These are phyloP conservation scores for Jamesozyma hellenica DNA, from an alignment of 805 yeast species.

Conservation along the genomic window DNA sequence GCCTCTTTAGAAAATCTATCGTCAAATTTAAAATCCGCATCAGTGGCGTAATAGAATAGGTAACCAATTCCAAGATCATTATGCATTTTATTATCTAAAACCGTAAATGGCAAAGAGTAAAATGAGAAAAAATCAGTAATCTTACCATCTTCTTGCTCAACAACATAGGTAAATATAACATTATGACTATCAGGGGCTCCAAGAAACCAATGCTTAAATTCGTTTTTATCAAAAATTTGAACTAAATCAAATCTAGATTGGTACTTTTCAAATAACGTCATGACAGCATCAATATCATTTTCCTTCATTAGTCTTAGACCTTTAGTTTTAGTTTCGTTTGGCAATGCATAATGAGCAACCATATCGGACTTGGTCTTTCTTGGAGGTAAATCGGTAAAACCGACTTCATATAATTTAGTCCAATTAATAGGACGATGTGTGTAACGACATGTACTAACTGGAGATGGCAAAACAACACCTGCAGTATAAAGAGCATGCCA, in stretches of 20 bases:
- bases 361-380: conserved; percentile 58
- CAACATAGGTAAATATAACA: conserved; percentile 72
- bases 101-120: conserved; percentile 80
- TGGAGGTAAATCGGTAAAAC: conserved; percentile 73
- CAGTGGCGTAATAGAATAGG: conserved; percentile 79
- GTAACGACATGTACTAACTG: conserved; percentile 78
- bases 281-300: conserved; percentile 58
- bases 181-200: conserved; percentile 38
- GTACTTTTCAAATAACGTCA: conserved; percentile 47
- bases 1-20: conserved; percentile 33
- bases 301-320: conserved; percentile 45
- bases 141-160: conserved; percentile 42
- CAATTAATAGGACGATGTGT: conserved; percentile 92
- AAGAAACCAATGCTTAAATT: conserved; percentile 69
- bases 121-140: conserved; percentile 87
- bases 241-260: conserved; percentile 62
- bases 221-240: conserved; percentile 53
- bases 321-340: conserved; percentile 39
- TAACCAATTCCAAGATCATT: conserved; percentile 76
- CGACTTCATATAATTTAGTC: conserved; percentile 81
- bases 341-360: conserved; percentile 58
- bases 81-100: conserved; percentile 54
- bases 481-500: conserved; percentile 97
- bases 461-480: conserved; percentile 87
- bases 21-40: conserved; percentile 38